A percentile compares a stretch with the other conserved stretches of the same genome.
phyloP scores from a whole-genome alignment of 495 filamentous ascomycete species.

The Penicillium arizonense region DNA sequence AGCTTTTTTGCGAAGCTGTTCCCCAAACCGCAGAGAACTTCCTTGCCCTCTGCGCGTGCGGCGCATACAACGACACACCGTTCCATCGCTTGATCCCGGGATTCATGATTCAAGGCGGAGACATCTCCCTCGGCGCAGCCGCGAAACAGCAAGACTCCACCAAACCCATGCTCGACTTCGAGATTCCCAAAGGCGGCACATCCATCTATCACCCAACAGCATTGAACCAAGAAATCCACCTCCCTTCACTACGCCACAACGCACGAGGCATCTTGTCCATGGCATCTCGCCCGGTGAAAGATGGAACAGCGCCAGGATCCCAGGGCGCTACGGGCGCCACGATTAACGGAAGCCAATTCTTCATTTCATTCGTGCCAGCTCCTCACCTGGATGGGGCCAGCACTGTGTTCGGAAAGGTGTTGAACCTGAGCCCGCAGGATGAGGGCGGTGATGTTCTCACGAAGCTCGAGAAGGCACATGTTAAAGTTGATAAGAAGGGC shows the following conservation, averaged over 20 bases:
- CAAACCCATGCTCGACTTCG: conserved; percentile 42
- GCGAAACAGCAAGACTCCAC: conserved; percentile 36
- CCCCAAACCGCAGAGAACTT: conserved; percentile 97
- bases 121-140: conserved; percentile 61
- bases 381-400: conserved; percentile 93
- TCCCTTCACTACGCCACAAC: conserved; percentile 78
- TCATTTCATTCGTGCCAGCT: conserved; percentile 79
- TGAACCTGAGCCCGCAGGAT: conserved; percentile 46
- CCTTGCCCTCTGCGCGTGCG: conserved; percentile 87
- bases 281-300: conserved; percentile 78
- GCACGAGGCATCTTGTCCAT: conserved; percentile 83
- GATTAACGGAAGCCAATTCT: conserved; percentile 96
- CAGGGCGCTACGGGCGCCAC: conserved; percentile 53
- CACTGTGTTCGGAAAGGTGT: conserved; percentile 86
- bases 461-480: conserved; percentile 73
- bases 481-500: conserved; percentile 86
- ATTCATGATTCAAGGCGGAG: conserved; percentile 93
- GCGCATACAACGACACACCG: conserved; percentile 82
- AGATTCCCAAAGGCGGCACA: conserved; percentile 70
- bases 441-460: conserved; percentile 47
- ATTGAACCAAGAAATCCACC: conserved; percentile 89
- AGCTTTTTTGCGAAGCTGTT: conserved; percentile 92
- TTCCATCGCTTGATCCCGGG: conserved; percentile 86
- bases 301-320: conserved; percentile 43
- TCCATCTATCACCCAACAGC: conserved; percentile 77